phyloP scores from a whole-genome alignment of 2,329 filamentous ascomycete species.

The Salinomyces thailandicus region DNA sequence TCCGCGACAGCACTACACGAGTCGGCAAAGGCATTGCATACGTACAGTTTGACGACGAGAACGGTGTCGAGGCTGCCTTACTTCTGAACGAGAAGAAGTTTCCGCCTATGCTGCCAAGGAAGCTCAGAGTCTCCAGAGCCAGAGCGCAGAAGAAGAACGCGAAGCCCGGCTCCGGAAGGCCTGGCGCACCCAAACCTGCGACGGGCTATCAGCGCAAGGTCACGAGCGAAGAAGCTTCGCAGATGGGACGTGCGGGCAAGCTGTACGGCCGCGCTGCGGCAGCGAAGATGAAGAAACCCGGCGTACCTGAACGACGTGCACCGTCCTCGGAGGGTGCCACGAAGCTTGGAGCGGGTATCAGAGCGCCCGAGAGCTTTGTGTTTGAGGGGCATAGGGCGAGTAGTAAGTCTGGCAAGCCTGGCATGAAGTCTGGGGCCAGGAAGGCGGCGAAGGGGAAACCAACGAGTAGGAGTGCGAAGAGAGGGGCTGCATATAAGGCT shows the following conservation, averaged over 20 bases:
- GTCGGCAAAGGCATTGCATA: conserved; percentile 97
- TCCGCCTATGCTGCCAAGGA: conserved; percentile 83
- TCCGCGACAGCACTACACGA: conserved; percentile 78
- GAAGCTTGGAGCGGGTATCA: conserved; percentile 27
- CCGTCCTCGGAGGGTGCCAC: conserved; percentile 1
- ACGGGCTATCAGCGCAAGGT: conserved; percentile 56
- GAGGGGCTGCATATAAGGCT: conserved; percentile 38
- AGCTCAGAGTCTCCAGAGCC: conserved; percentile 75
- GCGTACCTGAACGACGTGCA: neutral
- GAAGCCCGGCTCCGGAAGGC: conserved; percentile 23
- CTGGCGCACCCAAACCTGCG: conserved; percentile 8
- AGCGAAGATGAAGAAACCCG: conserved; percentile 31
- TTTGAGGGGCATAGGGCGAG: conserved; percentile 73
- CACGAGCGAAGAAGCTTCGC: conserved; percentile 58
- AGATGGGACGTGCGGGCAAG: conserved; percentile 62
- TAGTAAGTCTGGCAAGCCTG: conserved; percentile 53
- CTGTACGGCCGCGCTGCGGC: conserved; percentile 62
- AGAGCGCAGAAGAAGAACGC: conserved; percentile 53
- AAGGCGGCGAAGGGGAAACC: conserved; percentile 37
- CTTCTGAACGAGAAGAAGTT: conserved; percentile 85
- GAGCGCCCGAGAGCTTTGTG: conserved; percentile 60
- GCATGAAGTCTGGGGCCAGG: conserved; percentile 44
- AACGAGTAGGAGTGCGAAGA: conserved; percentile 33
- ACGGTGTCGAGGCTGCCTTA: conserved; percentile 82
- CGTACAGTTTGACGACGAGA: conserved; percentile 84